A percentile compares a stretch with the other conserved stretches of the same genome.
These are phyloP conservation scores for Artemisia annua DNA, from an alignment of 129 eudicot genomes.

Conservation along the genomic window DNA sequence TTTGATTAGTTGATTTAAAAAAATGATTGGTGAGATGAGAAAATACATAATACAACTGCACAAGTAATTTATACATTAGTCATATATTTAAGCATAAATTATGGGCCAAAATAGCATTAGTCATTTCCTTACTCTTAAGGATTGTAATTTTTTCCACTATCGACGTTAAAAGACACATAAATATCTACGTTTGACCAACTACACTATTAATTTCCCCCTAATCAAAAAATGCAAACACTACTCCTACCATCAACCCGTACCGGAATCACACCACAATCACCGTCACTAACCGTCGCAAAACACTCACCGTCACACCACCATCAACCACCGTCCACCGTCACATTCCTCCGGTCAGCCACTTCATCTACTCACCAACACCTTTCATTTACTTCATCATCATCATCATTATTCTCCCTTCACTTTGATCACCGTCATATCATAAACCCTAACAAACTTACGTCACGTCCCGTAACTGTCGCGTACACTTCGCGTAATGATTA, in stretches of 20 bases:
- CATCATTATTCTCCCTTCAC: background rate
- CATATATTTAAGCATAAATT: too few species aligned
- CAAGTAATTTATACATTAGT: too few species aligned
- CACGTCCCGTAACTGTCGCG: background rate
- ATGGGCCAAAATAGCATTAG: too few species aligned
- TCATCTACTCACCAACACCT: background rate
- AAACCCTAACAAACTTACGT: background rate
- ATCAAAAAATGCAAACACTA: background rate
- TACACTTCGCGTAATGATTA: background rate
- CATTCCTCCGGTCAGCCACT: background rate
- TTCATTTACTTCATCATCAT: background rate
- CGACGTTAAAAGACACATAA: too few species aligned
- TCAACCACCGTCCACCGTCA: background rate
- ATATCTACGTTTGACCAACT: too few species aligned
- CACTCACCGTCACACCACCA: background rate
- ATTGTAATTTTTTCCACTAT: too few species aligned
- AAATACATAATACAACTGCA: too few species aligned
- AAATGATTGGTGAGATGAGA: too few species aligned
- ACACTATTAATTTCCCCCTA: too few species aligned
- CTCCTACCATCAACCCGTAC: background rate
- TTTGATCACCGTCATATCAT: background rate
- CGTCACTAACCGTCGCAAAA: background rate
- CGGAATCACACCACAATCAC: background rate
- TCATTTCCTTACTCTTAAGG: too few species aligned
- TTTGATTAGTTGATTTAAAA: too few species aligned